Conservation (phyloP, 306 rosid species). For the Vachellia collinsii region DNA sequence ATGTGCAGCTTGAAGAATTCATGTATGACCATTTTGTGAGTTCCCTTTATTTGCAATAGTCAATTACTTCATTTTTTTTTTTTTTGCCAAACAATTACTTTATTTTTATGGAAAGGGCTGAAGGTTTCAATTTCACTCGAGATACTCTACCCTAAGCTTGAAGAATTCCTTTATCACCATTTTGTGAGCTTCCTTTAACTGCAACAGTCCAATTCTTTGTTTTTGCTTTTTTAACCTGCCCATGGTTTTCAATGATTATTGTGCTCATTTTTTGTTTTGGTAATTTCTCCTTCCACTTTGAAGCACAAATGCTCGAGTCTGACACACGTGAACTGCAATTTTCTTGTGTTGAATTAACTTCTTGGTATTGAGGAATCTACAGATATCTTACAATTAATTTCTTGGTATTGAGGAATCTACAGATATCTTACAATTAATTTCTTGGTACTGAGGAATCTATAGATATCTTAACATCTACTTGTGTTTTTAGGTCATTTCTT, state of each 20-base stretch:
- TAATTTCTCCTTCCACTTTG: constrained; percentile 24
- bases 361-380: constrained; percentile 1
- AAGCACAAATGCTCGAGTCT: background rate
- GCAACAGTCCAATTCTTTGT: background rate
- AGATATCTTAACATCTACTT: too few species aligned
- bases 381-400: background rate
- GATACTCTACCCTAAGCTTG: background rate
- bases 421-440: too few species aligned
- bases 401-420: too few species aligned
- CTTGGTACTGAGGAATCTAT: too few species aligned
- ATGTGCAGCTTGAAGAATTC: background rate
- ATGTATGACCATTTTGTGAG: too few species aligned
- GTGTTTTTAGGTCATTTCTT: background rate
- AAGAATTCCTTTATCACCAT: constrained; percentile 2
- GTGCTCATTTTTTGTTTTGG: background rate
- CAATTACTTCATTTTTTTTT: too few species aligned
- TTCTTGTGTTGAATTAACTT: constrained; percentile 2
- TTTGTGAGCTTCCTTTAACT: background rate
- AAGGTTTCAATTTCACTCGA: constrained; percentile 5
- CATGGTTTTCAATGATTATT: constrained; percentile 13
- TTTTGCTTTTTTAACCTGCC: background rate
- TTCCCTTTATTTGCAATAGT: too few species aligned
- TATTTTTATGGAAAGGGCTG: background rate
- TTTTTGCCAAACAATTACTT: too few species aligned
- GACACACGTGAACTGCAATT: background rate